Evolutionary conservation across 2,329 filamentous ascomycete species (phyloP), one percentile per base, ranked within the genome.

Genomic region (Volutella citrinella): DNA sequence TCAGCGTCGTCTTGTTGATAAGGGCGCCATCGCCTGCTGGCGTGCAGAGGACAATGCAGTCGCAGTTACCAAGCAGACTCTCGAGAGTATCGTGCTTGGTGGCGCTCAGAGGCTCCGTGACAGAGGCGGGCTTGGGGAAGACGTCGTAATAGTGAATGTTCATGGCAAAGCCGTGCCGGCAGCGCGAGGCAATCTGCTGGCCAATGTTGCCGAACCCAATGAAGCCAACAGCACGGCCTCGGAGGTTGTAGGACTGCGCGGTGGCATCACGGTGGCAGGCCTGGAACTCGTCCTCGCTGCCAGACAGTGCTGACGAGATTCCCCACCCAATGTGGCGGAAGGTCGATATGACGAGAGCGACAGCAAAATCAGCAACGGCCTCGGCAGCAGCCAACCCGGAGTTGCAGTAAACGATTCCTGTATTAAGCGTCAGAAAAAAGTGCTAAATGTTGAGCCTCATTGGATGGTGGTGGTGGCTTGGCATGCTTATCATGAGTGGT

Each of bases 371-470:
- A 31, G 83, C 82, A 3, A 87, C 83, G 5, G 82, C 78, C 51
- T 88, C 84, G 7, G 80, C 80, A 21, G 81, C 82, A 0, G 83
- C 82, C 3, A 78, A 71, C 3, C 82, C 82, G 4, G 78, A 74
- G 61, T 88, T 87, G 67, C 83, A 87, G 62, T 87, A 88, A 32
- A 82, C 61, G 42, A 85, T 75, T 22, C 78, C 74, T 74, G 30
- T n/a, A n/a, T n/a, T n/a, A n/a, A n/a, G n/a, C n/a, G n/a, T n/a
- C n/a, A n/a, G n/a, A n/a, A n/a, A n/a, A n/a, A n/a, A n/a, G n/a
- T n/a, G n/a, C n/a, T n/a, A n/a, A n/a, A n/a, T n/a, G n/a, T n/a
- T n/a, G n/a, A n/a, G n/a, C n/a, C n/a, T n/a, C n/a, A n/a, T n/a
- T n/a, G n/a, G n/a, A n/a, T n/a, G n/a, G n/a, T n/a, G n/a, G n/a